Evolutionary conservation across 208 protist species (phyloP).

Genomic region (Spongospora subterranea): DNA sequence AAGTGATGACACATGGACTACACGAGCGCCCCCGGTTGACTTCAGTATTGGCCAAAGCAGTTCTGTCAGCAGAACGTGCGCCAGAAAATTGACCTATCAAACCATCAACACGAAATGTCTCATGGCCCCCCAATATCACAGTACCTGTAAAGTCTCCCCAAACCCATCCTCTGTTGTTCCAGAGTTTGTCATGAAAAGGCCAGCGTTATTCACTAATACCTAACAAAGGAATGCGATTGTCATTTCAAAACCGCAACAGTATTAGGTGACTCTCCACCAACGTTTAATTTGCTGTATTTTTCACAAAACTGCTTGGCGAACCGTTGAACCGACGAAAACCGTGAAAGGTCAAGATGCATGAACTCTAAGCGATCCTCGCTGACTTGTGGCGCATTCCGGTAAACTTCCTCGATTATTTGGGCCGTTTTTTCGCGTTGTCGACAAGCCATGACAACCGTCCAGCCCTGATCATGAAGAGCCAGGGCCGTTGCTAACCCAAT

Average conservation of each 20-base stretch:
- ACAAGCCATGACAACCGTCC: neutral
- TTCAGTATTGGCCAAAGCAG: neutral
- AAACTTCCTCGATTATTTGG: neutral
- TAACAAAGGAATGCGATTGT: too few species aligned
- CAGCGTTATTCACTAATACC: neutral
- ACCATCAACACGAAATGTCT: too few species aligned
- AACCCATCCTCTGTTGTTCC: too few species aligned
- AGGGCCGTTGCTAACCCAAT: neutral
- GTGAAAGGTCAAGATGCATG: neutral
- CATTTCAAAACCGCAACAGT: too few species aligned
- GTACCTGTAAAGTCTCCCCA: too few species aligned
- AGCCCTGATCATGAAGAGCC: neutral
- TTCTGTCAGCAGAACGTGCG: conserved; percentile 9
- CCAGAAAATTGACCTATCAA: neutral
- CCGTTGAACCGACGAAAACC: neutral
- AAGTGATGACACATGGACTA: conserved; percentile 15
- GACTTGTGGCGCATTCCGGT: neutral
- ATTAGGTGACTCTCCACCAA: neutral
- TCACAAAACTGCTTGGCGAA: neutral
- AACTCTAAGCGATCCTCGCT: neutral
- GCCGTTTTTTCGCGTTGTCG: neutral
- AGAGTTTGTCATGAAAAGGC: too few species aligned
- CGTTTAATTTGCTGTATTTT: neutral
- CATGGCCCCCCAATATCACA: too few species aligned
- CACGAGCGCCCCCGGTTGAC: neutral